These are phyloP conservation scores for Saccharomycopsis sp. DNA, from an alignment of 805 yeast species.

Conservation along the genomic window DNA sequence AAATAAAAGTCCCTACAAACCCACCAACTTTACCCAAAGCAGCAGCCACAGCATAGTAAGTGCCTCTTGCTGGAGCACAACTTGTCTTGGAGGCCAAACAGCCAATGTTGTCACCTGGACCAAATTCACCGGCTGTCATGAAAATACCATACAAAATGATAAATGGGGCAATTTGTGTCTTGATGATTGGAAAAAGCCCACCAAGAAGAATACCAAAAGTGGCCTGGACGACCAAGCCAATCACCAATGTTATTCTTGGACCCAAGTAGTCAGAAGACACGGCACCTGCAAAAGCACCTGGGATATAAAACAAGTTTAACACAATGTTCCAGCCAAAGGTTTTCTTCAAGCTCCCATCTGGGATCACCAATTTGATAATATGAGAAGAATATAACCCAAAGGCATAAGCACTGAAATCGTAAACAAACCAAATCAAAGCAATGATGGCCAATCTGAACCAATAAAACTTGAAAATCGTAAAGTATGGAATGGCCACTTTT, in stretches of 20 bases:
- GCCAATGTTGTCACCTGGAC: conserved; percentile 92
- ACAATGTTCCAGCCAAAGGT: conserved; percentile 92
- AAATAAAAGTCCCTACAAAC: conserved; percentile 79
- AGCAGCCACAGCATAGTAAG: conserved; percentile 85
- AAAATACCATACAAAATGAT: conserved; percentile 86
- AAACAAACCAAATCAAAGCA: conserved; percentile 80
- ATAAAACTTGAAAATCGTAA: conserved; percentile 65
- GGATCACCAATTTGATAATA: conserved; percentile 52
- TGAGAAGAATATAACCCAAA: conserved; percentile 77
- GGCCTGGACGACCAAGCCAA: conserved; percentile 68
- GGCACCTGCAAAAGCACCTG: conserved; percentile 90
- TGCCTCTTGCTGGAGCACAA: conserved; percentile 84
- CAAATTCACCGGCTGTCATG: conserved; percentile 81
- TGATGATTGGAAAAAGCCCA: conserved; percentile 48
- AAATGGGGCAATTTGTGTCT: conserved; percentile 61
- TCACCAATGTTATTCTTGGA: conserved; percentile 69
- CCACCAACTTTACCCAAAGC: conserved; percentile 92
- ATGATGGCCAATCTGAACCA: conserved; percentile 71
- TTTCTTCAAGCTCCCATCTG: conserved; percentile 53
- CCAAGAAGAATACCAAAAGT: conserved; percentile 80
- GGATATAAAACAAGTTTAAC: conserved; percentile 77
- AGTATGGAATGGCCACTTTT: conserved; percentile 53
- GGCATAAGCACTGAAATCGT: conserved; percentile 81
- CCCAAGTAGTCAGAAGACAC: conserved; percentile 76
- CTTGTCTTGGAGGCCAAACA: conserved; percentile 77